Base-by-base conservation (phyloP, 1,284 basidiomycete genomes). In the Cystobasidium sp. region DNA sequence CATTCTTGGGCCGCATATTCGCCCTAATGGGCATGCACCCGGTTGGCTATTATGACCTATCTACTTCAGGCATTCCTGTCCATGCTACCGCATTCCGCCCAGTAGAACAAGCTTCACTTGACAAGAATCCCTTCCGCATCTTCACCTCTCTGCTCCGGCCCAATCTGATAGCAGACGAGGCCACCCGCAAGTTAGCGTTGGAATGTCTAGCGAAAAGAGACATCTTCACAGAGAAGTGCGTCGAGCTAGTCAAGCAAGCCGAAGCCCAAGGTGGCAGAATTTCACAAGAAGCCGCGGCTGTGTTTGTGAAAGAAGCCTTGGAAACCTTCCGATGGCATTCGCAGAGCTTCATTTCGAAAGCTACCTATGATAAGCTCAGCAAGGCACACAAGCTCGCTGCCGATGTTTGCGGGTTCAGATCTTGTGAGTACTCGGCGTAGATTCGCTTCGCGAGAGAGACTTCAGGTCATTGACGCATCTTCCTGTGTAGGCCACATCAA, bases 41-140 rank as follows among this genome's bases (percentile, higher is more conserved):
- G 1, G 83, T 84, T 0, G 83, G 83, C 3, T 84, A 84, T 78
- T 84, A 84, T 76, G 83, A 84, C 75, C 80, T 84, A 46, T 80
- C 81, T 18, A 79, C 78, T 51, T 80, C 82, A 3, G 81, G 82
- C 18, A 77, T 84, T 10, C 84, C 84, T 8, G 83, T 84, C n/a
- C 84, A 84, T 76, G 81, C 84, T 0, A 84, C 84, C 0, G 83
- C 84, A 0, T 84, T 84, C 76, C 77, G 84, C 37, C 82, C 84
- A 2, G 76, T 80, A 49, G 77, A 77, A 1, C 75, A 75, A n/a
- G 70, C 64, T 1, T 75, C 81, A 1, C 78, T 84, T 31, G 75
- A 80, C 3, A 76, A 77, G 74, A 84, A 84, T 76, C 84, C 84
- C 6, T 84, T 84, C 77, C 79, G 84, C 0, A 81, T 84, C 31